Evolutionary conservation across 495 filamentous ascomycete species (phyloP).

Genomic region (Venustampulla echinocandica): DNA sequence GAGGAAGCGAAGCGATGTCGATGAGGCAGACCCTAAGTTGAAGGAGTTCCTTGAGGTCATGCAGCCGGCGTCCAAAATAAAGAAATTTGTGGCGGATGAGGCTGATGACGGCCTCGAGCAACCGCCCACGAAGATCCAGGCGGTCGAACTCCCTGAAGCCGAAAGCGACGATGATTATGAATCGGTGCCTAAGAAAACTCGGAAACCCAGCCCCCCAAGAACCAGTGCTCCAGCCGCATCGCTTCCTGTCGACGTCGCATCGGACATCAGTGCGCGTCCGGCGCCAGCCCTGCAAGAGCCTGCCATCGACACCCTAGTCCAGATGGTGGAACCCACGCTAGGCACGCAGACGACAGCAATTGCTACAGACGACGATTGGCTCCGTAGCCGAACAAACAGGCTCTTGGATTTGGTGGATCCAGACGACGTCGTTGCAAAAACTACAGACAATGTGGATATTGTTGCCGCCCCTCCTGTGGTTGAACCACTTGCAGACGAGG

Average conservation of each 20-base stretch:
- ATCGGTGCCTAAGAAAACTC: slow-evolving; percentile 39
- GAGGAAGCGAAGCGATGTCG: slow-evolving; percentile 41
- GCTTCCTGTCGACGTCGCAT: background rate
- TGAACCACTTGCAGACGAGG: slow-evolving; percentile 2
- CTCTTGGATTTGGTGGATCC: slow-evolving; percentile 72
- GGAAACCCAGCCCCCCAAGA: slow-evolving; percentile 20
- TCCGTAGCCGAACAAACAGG: slow-evolving; percentile 85
- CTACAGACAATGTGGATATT: background rate
- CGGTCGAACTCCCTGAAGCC: slow-evolving; percentile 31
- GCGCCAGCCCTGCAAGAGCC: no score
- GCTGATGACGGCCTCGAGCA: slow-evolving; percentile 37
- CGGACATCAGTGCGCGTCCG: background rate
- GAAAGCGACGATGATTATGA: slow-evolving; percentile 63
- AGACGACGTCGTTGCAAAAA: slow-evolving; percentile 29
- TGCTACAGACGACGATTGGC: slow-evolving; percentile 80
- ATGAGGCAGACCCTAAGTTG: slow-evolving; percentile 63
- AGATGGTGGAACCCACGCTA: background rate
- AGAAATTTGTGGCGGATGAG: slow-evolving; percentile 57
- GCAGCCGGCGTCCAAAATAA: slow-evolving; percentile 57
- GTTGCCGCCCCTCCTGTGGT: background rate
- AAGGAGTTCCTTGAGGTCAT: slow-evolving; percentile 82
- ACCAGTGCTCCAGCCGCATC: background rate
- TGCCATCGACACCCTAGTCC: background rate
- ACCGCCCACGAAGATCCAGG: slow-evolving; percentile 34
- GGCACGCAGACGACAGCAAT: slow-evolving; percentile 5